These are phyloP conservation scores for Hemerocallis citrina DNA, from an alignment of 106 monocot genomes.

Conservation along the genomic window DNA sequence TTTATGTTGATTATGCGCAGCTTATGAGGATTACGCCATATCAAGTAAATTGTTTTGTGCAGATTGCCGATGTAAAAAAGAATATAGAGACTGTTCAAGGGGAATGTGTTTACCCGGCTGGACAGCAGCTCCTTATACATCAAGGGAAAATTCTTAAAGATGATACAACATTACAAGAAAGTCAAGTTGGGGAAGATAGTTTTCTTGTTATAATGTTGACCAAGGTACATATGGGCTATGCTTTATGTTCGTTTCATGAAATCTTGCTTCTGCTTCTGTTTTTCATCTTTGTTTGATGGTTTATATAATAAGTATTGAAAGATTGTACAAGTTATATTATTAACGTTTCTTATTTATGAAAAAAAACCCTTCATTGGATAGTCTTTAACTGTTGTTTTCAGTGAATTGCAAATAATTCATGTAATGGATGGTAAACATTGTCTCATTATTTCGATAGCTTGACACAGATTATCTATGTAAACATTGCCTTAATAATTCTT, in stretches of 20 bases:
- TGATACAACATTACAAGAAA: constrained; percentile 68
- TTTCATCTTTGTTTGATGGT: not conserved
- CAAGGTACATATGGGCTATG: constrained; percentile 37
- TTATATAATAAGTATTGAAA: not conserved
- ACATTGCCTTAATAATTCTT: not conserved
- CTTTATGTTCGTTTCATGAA: not conserved
- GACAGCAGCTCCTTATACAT: constrained; percentile 75
- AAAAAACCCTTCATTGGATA: not conserved
- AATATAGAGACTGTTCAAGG: constrained; percentile 68
- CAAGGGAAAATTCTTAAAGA: constrained; percentile 90
- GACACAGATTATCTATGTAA: not conserved
- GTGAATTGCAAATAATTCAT: too few species aligned
- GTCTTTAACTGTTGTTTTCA: not conserved
- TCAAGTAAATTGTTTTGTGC: constrained; percentile 1
- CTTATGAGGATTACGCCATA: too few species aligned
- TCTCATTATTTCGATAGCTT: not conserved
- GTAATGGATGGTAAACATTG: not conserved
- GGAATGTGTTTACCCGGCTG: constrained; percentile 63
- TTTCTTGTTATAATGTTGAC: constrained; percentile 83
- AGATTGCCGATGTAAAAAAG: constrained; percentile 82
- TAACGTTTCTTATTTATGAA: not conserved
- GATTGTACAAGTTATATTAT: not conserved
- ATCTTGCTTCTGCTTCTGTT: not conserved
- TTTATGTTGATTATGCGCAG: too few species aligned
- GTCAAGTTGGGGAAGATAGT: constrained; percentile 62